Percentiles rank a stretch among this genome's conserved stretches.
Evolutionary conservation across 2,329 filamentous ascomycete species (phyloP).

Genomic region (Lasiodiplodia sp.): DNA sequence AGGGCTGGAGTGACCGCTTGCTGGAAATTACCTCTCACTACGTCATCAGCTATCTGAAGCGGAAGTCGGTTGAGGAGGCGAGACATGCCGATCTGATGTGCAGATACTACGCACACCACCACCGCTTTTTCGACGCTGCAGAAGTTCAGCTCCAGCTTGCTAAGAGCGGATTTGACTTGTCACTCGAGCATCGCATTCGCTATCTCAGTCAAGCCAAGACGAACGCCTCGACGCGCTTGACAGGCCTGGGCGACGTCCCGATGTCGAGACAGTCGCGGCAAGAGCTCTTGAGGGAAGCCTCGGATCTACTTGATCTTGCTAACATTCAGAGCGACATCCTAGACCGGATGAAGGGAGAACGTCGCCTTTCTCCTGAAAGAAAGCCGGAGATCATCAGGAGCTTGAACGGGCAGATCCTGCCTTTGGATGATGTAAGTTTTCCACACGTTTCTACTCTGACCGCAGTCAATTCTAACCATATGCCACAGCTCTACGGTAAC

Average conservation of each 20-base stretch:
- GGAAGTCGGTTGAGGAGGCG: conserved; percentile 74
- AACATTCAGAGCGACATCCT: conserved; percentile 94
- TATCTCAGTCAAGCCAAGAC: conserved; percentile 90
- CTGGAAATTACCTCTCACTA: conserved; percentile 84
- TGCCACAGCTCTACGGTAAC: conserved; percentile 80
- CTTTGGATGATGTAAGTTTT: conserved; percentile 66
- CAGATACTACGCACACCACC: conserved; percentile 86
- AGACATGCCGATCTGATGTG: conserved; percentile 90
- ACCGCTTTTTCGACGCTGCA: conserved; percentile 85
- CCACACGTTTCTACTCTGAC: conserved; percentile 46
- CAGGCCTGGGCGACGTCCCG: conserved; percentile 67
- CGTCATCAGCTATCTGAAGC: conserved; percentile 84
- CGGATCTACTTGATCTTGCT: conserved; percentile 86
- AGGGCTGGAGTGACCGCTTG: conserved; percentile 84
- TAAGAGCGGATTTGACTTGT: conserved; percentile 78
- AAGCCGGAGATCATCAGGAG: conserved; percentile 69
- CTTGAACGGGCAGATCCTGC: conserved; percentile 80
- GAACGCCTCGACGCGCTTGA: conserved; percentile 85
- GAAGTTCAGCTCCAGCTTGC: conserved; percentile 85
- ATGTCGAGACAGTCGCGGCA: conserved; percentile 76
- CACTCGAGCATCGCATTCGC: conserved; percentile 85
- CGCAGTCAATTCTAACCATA: not conserved
- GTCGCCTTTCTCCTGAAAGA: conserved; percentile 70
- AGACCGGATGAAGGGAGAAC: conserved; percentile 76
- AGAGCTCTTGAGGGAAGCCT: conserved; percentile 82